Percentiles rank a stretch among this genome's conserved stretches.
Conservation (phyloP, 2,329 filamentous ascomycete species). For the Aspergillus eucalypticola region DNA sequence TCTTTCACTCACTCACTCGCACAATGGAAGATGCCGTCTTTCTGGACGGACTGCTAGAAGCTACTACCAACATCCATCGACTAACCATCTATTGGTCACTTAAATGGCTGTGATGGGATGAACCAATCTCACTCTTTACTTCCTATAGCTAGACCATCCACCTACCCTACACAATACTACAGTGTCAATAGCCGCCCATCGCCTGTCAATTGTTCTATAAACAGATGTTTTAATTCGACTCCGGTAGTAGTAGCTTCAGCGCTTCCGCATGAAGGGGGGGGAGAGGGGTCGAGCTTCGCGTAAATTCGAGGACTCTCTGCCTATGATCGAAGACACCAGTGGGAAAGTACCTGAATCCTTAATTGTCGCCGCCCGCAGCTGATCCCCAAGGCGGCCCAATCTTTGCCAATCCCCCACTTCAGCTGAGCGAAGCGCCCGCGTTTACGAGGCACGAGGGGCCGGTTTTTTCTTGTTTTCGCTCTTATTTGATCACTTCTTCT, state of each 20-base stretch:
- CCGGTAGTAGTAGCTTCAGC: background rate
- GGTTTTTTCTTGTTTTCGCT: constrained; percentile 7
- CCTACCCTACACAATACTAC: background rate
- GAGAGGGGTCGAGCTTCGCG: background rate
- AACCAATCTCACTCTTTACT: background rate
- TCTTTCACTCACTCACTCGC: no score
- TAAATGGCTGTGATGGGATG: background rate
- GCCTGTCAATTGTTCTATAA: background rate
- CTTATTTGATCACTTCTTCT: constrained; percentile 3
- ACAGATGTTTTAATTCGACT: background rate
- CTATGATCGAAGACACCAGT: background rate
- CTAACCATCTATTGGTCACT: no score
- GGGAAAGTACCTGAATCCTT: background rate
- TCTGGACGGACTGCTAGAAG: background rate
- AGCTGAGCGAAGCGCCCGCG: constrained; percentile 20
- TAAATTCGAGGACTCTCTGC: background rate
- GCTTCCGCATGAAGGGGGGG: background rate
- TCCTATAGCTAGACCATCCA: no score
- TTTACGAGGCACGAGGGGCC: constrained; percentile 17
- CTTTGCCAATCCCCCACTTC: constrained; percentile 21
- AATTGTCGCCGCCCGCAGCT: background rate
- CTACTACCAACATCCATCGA: background rate
- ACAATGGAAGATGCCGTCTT: no score
- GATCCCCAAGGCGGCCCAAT: constrained; percentile 14
- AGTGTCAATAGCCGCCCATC: background rate